Conservation (phyloP, 495 filamentous ascomycete genomes). For the Aspergillus nidulans region DNA sequence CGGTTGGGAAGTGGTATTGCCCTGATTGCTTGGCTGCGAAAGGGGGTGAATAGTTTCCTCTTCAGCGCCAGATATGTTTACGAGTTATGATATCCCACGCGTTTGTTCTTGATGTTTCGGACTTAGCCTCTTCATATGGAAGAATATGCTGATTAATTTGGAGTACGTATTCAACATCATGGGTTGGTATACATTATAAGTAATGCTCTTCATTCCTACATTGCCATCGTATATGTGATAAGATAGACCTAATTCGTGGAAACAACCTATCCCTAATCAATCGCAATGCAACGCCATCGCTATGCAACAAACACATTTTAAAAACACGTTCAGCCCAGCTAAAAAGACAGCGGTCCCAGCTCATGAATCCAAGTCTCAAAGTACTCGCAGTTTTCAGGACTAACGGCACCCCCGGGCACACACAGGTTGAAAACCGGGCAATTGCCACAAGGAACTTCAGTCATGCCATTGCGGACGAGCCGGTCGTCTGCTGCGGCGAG, state of each 20-base stretch:
- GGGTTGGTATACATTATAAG: too few species aligned
- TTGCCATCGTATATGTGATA: conserved; percentile 5
- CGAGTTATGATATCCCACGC: neutral
- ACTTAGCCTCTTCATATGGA: neutral
- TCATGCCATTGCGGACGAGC: conserved; percentile 62
- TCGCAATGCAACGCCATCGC: conserved; percentile 37
- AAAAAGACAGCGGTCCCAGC: conserved; percentile 10
- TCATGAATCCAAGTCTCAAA: conserved; percentile 71
- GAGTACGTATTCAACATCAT: too few species aligned
- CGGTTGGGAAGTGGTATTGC: conserved; percentile 90
- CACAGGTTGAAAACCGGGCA: conserved; percentile 95
- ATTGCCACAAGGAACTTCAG: conserved; percentile 81
- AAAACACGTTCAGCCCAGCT: neutral
- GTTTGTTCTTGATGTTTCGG: neutral
- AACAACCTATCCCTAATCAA: conserved; percentile 15
- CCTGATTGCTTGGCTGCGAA: conserved; percentile 61
- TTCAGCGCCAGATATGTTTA: conserved; percentile 4
- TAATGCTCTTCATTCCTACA: too few species aligned
- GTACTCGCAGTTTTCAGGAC: conserved; percentile 85
- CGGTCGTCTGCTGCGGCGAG: conserved; percentile 23
- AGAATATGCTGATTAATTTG: too few species aligned
- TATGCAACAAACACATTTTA: conserved; percentile 31
- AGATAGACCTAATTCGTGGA: conserved; percentile 3
- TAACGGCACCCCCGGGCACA: conserved; percentile 81
- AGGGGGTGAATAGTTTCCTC: conserved; percentile 6